phyloP scores from a whole-genome alignment of 2,329 filamentous ascomycete genomes.

The Aspergillus melleus region DNA sequence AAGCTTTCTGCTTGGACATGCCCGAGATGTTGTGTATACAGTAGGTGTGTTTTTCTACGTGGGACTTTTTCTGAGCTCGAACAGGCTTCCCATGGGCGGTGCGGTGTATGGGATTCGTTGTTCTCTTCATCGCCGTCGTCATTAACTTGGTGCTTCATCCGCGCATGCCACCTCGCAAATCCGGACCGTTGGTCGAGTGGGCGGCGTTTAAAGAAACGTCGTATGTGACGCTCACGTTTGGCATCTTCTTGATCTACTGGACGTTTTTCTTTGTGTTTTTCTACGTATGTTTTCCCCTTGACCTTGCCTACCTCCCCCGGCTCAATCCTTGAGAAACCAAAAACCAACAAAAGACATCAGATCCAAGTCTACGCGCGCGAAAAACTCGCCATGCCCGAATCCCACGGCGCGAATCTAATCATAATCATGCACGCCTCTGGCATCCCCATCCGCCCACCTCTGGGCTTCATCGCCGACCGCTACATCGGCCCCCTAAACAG shows the following conservation, averaged over 20 bases:
- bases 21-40: too few relatives aligned
- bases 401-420: constrained; percentile 40
- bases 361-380: constrained; percentile 44
- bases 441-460: constrained; percentile 54
- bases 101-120: constrained; percentile 49
- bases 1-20: too few relatives aligned
- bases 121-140: constrained; percentile 35
- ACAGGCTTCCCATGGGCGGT: constrained; percentile 50
- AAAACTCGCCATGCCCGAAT: constrained; percentile 43
- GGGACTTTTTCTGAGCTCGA: background rate
- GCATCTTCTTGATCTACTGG: constrained; percentile 21
- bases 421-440: constrained; percentile 60
- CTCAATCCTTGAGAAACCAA: background rate
- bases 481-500: constrained; percentile 57
- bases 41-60: too few relatives aligned
- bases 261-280: constrained; percentile 13
- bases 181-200: constrained; percentile 51
- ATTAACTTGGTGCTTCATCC: constrained; percentile 37
- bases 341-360: constrained; percentile 6
- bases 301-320: too few relatives aligned
- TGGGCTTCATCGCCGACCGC: constrained; percentile 55
- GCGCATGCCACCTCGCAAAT: constrained; percentile 39
- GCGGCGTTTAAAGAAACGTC: constrained; percentile 57
- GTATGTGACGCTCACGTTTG: constrained; percentile 51
- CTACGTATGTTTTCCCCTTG: constrained; percentile 1